Conservation (phyloP, 2,329 filamentous ascomycete species). For the Venturia asperata region DNA sequence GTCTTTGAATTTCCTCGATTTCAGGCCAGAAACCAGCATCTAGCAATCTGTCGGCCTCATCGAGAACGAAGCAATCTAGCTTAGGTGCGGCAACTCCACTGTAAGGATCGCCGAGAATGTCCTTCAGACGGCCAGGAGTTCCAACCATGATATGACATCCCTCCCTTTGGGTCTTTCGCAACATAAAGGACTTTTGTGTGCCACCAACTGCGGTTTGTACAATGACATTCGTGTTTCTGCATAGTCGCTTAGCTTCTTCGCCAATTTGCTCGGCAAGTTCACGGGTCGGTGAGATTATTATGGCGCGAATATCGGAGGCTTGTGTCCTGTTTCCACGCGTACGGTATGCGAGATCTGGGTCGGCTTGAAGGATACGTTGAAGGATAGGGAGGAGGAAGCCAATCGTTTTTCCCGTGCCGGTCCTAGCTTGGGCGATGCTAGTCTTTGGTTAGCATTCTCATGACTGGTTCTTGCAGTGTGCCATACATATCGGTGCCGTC, state of each 20-base stretch:
- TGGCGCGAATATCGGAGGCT: constrained; percentile 49
- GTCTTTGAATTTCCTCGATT: constrained; percentile 41
- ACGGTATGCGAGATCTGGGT: constrained; percentile 52
- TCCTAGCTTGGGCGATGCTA: constrained; percentile 79
- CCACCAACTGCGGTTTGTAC: constrained; percentile 84
- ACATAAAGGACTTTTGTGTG: constrained; percentile 64
- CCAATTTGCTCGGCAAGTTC: constrained; percentile 60
- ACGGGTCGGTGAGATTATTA: constrained; percentile 56
- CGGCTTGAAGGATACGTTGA: constrained; percentile 64
- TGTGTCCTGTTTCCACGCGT: constrained; percentile 42
- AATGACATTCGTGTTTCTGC: constrained; percentile 56
- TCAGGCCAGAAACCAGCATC: constrained; percentile 49
- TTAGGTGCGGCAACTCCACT: constrained; percentile 58
- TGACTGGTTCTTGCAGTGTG: not conserved
- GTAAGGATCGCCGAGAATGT: constrained; percentile 62
- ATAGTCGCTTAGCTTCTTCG: constrained; percentile 64
- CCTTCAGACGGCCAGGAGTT: constrained; percentile 80
- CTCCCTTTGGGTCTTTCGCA: constrained; percentile 59
- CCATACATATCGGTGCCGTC: constrained; percentile 75
- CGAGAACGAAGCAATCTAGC: constrained; percentile 53
- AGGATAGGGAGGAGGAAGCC: constrained; percentile 84
- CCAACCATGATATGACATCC: constrained; percentile 88
- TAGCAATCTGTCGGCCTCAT: constrained; percentile 61
- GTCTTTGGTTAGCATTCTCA: constrained; percentile 26
- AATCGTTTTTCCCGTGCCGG: constrained; percentile 92